phyloP scores from a whole-genome alignment of 2,329 filamentous ascomycete genomes.

The Neonectria ditissima region DNA sequence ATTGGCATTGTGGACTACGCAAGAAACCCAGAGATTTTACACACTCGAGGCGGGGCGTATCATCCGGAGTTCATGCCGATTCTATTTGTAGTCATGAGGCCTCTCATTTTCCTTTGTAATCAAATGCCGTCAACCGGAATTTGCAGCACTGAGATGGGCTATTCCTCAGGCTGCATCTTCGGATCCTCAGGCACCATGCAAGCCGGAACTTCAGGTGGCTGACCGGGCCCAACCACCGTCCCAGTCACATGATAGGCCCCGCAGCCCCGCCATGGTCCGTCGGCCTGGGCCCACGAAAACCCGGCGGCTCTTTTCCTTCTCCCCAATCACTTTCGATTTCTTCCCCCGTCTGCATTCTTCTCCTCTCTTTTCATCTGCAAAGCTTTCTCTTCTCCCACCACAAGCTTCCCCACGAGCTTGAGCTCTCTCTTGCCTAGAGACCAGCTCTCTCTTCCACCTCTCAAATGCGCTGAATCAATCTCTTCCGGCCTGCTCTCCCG shows the following conservation, averaged over 20 bases:
- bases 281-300: slow-evolving; percentile 38
- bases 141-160: neutral
- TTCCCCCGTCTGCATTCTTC: slow-evolving; percentile 33
- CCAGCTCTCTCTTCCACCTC: slow-evolving; percentile 39
- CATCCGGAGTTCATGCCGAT: neutral
- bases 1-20: neutral
- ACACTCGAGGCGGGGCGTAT: too few species aligned
- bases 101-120: neutral
- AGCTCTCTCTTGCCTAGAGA: slow-evolving; percentile 30
- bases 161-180: neutral
- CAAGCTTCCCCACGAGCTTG: slow-evolving; percentile 3
- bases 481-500: slow-evolving; percentile 31
- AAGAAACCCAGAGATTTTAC: neutral
- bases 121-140: neutral
- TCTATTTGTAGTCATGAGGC: neutral
- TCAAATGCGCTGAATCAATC: slow-evolving; percentile 41
- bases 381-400: slow-evolving; percentile 28
- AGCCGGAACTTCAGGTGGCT: slow-evolving; percentile 10
- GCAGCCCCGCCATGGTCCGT: slow-evolving; percentile 17
- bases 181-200: slow-evolving; percentile 26
- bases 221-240: neutral
- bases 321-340: slow-evolving; percentile 44
- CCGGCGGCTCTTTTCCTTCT: slow-evolving; percentile 40
- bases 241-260: slow-evolving; percentile 38
- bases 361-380: slow-evolving; percentile 34